These are phyloP conservation scores for Debaryomyces udenii DNA, from an alignment of 1,139 yeast species.

Conservation along the genomic window DNA sequence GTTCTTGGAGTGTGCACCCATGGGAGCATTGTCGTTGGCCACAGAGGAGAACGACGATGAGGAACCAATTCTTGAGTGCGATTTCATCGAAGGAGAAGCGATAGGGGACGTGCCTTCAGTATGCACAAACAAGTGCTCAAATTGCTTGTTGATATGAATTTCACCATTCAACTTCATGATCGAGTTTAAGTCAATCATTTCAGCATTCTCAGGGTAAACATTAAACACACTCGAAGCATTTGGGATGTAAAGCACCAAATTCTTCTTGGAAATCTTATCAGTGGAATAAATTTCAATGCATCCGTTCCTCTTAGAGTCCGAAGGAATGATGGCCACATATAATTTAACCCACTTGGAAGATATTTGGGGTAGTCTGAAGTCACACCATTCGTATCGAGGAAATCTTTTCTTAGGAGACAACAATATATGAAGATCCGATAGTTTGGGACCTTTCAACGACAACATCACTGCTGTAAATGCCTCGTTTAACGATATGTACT, in stretches of 20 bases:
- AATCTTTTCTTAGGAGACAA: slow-evolving; percentile 50
- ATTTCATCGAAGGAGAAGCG: slow-evolving; percentile 12
- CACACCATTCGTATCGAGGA: slow-evolving; percentile 57
- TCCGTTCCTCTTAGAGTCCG: slow-evolving; percentile 43
- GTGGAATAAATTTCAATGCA: slow-evolving; percentile 52
- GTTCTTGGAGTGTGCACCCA: slow-evolving; percentile 24
- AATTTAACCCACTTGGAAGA: slow-evolving; percentile 59
- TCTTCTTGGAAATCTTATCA: slow-evolving; percentile 45
- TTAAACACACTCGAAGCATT: slow-evolving; percentile 47
- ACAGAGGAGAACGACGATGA: slow-evolving; percentile 18
- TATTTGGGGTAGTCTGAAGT: slow-evolving; percentile 56
- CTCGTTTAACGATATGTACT: slow-evolving; percentile 54
- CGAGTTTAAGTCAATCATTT: slow-evolving; percentile 56
- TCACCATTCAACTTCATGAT: slow-evolving; percentile 56
- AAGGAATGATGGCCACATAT: slow-evolving; percentile 48
- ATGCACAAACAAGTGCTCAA: slow-evolving; percentile 33
- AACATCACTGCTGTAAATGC: slow-evolving; percentile 59
- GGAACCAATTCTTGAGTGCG: slow-evolving; percentile 9
- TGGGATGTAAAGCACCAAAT: slow-evolving; percentile 49
- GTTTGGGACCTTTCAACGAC: slow-evolving; percentile 54
- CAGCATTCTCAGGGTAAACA: slow-evolving; percentile 57
- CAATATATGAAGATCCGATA: slow-evolving; percentile 56
- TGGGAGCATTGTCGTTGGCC: slow-evolving; percentile 18
- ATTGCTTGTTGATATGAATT: slow-evolving; percentile 46
- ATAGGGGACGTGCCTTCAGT: slow-evolving; percentile 12